Evolutionary conservation across 768 basidiomycete genomes (phyloP).

Genomic region (Leucosporidium creatinivorum): DNA sequence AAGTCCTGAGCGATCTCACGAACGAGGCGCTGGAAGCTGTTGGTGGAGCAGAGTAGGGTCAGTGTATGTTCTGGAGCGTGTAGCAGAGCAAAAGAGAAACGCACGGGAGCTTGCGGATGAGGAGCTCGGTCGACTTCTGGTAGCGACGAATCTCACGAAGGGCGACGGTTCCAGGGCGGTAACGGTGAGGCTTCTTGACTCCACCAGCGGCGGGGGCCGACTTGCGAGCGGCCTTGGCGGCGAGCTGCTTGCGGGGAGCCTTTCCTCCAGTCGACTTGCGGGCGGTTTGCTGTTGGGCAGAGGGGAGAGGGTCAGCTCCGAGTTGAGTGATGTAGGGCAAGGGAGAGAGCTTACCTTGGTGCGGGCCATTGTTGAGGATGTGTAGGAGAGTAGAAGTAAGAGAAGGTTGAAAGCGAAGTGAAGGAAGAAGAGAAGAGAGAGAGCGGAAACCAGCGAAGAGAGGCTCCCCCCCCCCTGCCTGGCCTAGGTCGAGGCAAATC

Average conservation of each 20-base stretch:
- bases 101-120: conserved; percentile 46
- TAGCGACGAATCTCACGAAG: conserved; percentile 49
- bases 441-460: neutral
- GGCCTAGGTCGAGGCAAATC: no score
- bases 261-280: conserved; percentile 76
- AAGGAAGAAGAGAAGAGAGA: neutral
- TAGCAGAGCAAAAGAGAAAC: conserved; percentile 43
- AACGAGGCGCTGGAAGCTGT: conserved; percentile 58
- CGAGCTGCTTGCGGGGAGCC: conserved; percentile 47
- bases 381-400: neutral
- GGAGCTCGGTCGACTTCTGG: conserved; percentile 43
- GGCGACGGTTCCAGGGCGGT: conserved; percentile 49
- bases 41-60: no score
- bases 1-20: conserved; percentile 77
- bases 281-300: conserved; percentile 59
- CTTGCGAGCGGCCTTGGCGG: conserved; percentile 50
- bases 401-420: conserved; percentile 1
- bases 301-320: neutral
- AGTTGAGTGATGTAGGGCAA: neutral
- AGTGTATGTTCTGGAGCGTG: conserved; percentile 54
- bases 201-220: conserved; percentile 69
- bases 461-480: neutral
- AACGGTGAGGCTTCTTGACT: conserved; percentile 97
- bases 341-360: conserved; percentile 37
- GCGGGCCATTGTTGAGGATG: conserved; percentile 41